Evolutionary conservation across 1,284 basidiomycete species (phyloP).

Genomic region (Ustilago nuda): DNA sequence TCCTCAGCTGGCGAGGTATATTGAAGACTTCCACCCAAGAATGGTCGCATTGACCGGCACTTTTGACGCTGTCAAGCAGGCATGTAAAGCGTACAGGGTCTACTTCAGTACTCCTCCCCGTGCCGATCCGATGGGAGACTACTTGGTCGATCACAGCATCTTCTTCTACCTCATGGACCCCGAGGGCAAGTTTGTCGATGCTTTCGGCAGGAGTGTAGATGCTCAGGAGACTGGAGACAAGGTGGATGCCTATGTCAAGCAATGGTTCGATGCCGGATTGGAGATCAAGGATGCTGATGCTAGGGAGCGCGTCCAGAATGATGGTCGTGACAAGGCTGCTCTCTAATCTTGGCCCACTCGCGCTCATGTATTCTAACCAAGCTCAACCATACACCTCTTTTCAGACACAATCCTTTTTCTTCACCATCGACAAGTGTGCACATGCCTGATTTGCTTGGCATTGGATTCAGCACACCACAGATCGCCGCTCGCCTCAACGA

Average conservation of each 20-base stretch:
- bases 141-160: constrained; percentile 83
- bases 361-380: constrained; percentile 15
- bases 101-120: constrained; percentile 95
- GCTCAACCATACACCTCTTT: constrained; percentile 4
- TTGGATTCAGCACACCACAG: not conserved
- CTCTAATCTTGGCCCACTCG: constrained; percentile 8
- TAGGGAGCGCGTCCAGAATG: constrained; percentile 76
- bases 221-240: constrained; percentile 77
- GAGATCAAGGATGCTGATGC: constrained; percentile 70
- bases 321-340: constrained; percentile 44
- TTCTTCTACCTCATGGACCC: constrained; percentile 99
- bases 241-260: constrained; percentile 72
- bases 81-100: constrained; percentile 94
- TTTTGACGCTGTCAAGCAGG: constrained; percentile 85
- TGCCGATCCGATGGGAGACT: constrained; percentile 81
- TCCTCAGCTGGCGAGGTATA: constrained; percentile 73
- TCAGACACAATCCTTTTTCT: not conserved
- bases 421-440: not conserved
- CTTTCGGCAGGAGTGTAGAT: constrained; percentile 87
- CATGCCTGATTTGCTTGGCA: not conserved
- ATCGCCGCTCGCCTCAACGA: constrained; percentile 14
- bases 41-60: constrained; percentile 88
- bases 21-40: constrained; percentile 81
- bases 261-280: constrained; percentile 71
- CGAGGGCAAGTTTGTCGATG: constrained; percentile 89